Conservation (phyloP, 192 early-diverging fungal species). For the Lobosporangium transversale region DNA sequence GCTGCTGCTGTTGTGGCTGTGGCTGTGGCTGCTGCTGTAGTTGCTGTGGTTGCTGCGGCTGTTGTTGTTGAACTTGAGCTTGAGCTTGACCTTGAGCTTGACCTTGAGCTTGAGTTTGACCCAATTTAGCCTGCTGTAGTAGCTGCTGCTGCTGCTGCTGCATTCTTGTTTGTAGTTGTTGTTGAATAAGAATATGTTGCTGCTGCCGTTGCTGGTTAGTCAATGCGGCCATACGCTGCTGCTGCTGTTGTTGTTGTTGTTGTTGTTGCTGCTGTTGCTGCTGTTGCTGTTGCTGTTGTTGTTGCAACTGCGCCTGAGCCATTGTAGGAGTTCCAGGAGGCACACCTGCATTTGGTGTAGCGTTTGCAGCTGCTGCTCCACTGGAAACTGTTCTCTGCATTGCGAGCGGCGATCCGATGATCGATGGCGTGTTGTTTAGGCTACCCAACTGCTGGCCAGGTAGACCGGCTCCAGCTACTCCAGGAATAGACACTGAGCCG, state of each 20-base stretch:
- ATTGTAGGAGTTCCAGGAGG: slow-evolving; percentile 33
- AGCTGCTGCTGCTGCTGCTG: slow-evolving; percentile 14
- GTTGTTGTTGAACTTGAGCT: slow-evolving; percentile 32
- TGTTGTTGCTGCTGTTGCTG: background rate
- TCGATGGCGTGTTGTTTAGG: slow-evolving; percentile 14
- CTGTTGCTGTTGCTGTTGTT: slow-evolving; percentile 15
- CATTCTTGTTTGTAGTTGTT: slow-evolving; percentile 9
- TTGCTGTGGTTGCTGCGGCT: background rate
- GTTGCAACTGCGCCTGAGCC: slow-evolving; percentile 38
- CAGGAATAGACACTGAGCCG: slow-evolving; percentile 13
- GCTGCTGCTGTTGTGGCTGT: slow-evolving; percentile 13
- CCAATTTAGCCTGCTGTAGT: slow-evolving; percentile 15
- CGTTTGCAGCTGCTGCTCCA: slow-evolving; percentile 1
- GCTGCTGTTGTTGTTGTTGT: slow-evolving; percentile 11
- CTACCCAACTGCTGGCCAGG: slow-evolving; percentile 10
- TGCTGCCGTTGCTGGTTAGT: slow-evolving; percentile 1
- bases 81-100: slow-evolving; percentile 21
- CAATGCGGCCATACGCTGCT: slow-evolving; percentile 11
- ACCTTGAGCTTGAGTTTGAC: slow-evolving; percentile 11
- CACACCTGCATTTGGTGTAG: slow-evolving; percentile 4
- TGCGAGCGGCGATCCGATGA: slow-evolving; percentile 34
- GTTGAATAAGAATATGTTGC: slow-evolving; percentile 3
- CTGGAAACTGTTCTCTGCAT: slow-evolving; percentile 45
- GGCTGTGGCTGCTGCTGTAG: slow-evolving; percentile 5
- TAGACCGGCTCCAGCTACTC: slow-evolving; percentile 3